Evolutionary conservation across 2,329 filamentous ascomycete species (phyloP), one percentile per base, ranked within the genome.

Genomic region (Colletotrichum echinochloae): DNA sequence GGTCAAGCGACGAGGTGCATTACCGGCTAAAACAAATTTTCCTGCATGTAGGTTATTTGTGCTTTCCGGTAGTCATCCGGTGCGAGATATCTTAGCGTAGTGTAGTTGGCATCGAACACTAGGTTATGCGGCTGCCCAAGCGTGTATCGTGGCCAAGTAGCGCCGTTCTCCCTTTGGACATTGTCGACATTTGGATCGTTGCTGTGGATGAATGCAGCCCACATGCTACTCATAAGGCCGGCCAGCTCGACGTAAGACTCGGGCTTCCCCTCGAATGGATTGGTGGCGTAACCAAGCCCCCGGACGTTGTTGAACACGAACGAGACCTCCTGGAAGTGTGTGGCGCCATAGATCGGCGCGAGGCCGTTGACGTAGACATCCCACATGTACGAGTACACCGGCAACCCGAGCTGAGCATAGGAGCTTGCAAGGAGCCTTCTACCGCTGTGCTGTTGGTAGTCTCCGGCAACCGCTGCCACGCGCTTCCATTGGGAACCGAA

Each of bases 401-500:
- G 80, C 1, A 88, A 74, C 12, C 81, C 79, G 37, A 81, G 77
- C 9, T 79, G 79, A 14, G 86, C 80, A 84, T 87, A 89, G 0
- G 81, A 81, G 74, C 88, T 80, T 67, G 85, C 86, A 2, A 87
- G 83, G 28, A 84, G 81, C 3, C 89, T 83, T 5, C 89, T 83
- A 35, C 85, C 84, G 4, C 85, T 85, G 70, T 88, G 87, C 79
- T 91, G 87, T 60, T 81, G 77, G 14, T 81, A 80, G 74, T 92
- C 90, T 18, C 90, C 90, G 0, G 91, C 78, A 12, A 92, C 84
- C 33, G 90, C 89, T 1, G 89, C 86, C 0, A 91, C 77, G 12
- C 89, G 87, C 77, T 92, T 92, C 81, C 86, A 92, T 74, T 91
- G 86, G 0, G 90, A 91, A 51, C 86, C 81, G 81, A 90, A 91